Evolutionary conservation across 345 rosid species (phyloP), one percentile per base, ranked within the genome.

Genomic region (Arabidopsis arenosa): DNA sequence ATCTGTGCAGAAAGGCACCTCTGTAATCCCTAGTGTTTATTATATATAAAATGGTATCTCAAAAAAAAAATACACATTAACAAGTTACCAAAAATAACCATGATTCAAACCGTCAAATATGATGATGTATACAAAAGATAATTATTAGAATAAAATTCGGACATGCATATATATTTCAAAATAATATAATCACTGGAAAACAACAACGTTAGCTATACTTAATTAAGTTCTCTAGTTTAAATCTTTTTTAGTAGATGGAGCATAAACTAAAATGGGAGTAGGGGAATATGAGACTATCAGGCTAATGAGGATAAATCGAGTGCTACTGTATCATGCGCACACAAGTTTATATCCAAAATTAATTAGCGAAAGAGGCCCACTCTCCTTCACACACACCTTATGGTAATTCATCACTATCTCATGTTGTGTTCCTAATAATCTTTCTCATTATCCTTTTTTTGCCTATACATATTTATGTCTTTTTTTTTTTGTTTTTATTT

Each of bases 311-410:
- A 73, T 52, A 57, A 26, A 63, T 75, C 71, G 83, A 85, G 93
- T 91, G 93, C 86, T 76, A 89, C 95, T 86, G 93, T 91, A 80
- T 80, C 97, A 91, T 70, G 80, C 85, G 97, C 89, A 91, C 88
- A 84, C 84, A 84, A 55, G 75, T 76, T 64, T 52, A 72, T 61
- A 66, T 67, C 43, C 39, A 70, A 66, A 58, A 58, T 30, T 66
- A 67, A 76, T 62, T 66, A 66, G 74, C 66, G 21, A 60, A 63
- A 58, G 15, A 72, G 85, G 74, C 84, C 86, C 86, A 84, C 88
- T 79, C 17, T 51, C 59, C 73, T 52, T 56, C 73, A 66, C 48
- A 64, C 53, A 70, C 53, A 66, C 57, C 51, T 23, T 64, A 72
- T 69, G 75, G 55, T 70, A 70, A 75, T 78, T 74, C 74, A 80